Conservation (phyloP, 2,329 filamentous ascomycete genomes). For the Elsinoe australis region DNA sequence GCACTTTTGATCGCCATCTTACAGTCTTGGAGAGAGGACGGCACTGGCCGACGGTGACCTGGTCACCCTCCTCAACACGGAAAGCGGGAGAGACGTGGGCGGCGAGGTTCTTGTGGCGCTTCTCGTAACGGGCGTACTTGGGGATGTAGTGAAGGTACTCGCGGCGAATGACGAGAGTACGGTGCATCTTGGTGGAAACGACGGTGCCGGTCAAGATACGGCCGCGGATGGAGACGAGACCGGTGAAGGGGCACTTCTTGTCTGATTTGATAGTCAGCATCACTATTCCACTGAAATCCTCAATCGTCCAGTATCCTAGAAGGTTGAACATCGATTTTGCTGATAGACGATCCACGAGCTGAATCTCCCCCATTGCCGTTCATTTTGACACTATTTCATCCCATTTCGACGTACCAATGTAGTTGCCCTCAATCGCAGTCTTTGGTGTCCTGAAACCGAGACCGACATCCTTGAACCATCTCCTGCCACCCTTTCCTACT, state of each 20-base stretch:
- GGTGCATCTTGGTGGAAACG: constrained; percentile 99
- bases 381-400: too few relatives aligned
- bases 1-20: constrained; percentile 41
- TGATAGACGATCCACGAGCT: too few relatives aligned
- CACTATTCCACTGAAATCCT: background rate
- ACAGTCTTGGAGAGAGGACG: constrained; percentile 99
- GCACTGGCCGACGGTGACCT: constrained; percentile 99
- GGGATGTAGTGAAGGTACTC: constrained; percentile 99
- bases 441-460: constrained; percentile 98
- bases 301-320: background rate
- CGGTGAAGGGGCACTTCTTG: constrained; percentile 99
- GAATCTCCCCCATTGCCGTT: too few relatives aligned
- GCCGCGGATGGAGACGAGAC: constrained; percentile 97
- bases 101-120: constrained; percentile 99
- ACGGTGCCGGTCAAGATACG: constrained; percentile 99
- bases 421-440: constrained; percentile 95
- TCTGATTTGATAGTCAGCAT: constrained; percentile 49
- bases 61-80: constrained; percentile 99
- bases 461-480: constrained; percentile 99
- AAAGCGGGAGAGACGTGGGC: constrained; percentile 98
- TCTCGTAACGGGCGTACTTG: constrained; percentile 99
- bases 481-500: constrained; percentile 84
- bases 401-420: constrained; percentile 87
- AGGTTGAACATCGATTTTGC: too few relatives aligned
- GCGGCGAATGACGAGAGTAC: constrained; percentile 97